Base-by-base conservation (phyloP, 345 rosid species). In the Kandelia obovata region DNA sequence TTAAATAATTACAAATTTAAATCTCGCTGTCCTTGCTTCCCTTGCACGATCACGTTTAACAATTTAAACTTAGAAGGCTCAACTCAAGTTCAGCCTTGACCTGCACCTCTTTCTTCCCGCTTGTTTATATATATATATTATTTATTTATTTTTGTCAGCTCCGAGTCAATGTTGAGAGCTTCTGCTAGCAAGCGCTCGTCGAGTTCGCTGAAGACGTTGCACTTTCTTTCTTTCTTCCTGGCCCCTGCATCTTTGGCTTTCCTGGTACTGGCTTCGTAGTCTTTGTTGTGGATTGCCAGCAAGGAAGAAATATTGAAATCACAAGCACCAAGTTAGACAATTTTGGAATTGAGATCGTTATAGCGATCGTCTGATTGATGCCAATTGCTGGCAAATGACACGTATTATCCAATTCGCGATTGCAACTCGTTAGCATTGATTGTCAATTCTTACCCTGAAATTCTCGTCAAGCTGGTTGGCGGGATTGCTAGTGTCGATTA, bases 191-290 rank as follows among this genome's bases (percentile, higher is more conserved):
- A 13, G 37, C 62, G 49, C 30, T 65, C 63, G 30, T 74, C 77
- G 27, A 88, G 76, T 25, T 86, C 94, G 19, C 74, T 69, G 37
- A 89, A 71, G 21, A 81, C 31, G 58, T 86, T 92, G 37, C 65
- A 62, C 2, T 62, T 47, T 39, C 43, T 72, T 47, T 39, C 43
- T 72, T n/a, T 74, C 72, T 20, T 66, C 71, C 53, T 46, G 19
- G 35, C 53, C 59, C 8, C 61, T 43, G 15, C 51, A 7, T 23
- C 60, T 15, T 35, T 13, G 52, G 55, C 7, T n/a, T 66, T 6
- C 55, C n/a, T 53, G 7, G 15, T 59, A 20, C 43, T 56, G 35
- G 35, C 66, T 62, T 13, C 39, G 32, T 23, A 75, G 1, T 35
- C 58, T 68, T 64, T 56, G 65, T 76, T 65, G 79, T 20, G 86